A percentile compares a stretch with the other conserved stretches of the same genome.
Evolutionary conservation across 176 grass and related monocot species (phyloP).

Genomic region (Panicum miliaceum): DNA sequence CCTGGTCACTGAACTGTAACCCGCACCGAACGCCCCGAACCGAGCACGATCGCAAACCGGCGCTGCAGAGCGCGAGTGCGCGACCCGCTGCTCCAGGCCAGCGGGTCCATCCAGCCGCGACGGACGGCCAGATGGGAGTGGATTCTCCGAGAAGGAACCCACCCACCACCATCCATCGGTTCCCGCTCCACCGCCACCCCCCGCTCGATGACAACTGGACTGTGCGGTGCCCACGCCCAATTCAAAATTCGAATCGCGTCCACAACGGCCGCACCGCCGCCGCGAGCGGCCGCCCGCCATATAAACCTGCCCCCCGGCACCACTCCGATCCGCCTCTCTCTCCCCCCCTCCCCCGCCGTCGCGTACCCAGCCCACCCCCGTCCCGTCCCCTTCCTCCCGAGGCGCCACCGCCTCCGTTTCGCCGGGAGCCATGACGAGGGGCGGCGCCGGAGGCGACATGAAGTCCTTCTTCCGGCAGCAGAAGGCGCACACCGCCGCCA

Average conservation of each 20-base stretch:
- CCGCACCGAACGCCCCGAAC: too few species aligned
- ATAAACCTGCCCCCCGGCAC: not conserved
- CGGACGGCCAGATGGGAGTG: not conserved
- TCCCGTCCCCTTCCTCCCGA: not conserved
- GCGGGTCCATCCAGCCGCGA: too few species aligned
- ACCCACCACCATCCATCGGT: conserved; percentile 2
- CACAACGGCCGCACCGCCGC: conserved; percentile 17
- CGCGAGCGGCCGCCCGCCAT: not conserved
- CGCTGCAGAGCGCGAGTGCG: too few species aligned
- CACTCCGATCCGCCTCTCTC: not conserved
- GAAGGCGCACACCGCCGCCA: conserved; percentile 42
- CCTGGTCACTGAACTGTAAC: too few species aligned
- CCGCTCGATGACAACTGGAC: not conserved
- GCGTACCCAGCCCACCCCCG: not conserved
- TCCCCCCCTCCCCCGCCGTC: not conserved
- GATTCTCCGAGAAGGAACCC: not conserved
- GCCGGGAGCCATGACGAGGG: conserved; percentile 41
- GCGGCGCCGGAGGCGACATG: conserved; percentile 45
- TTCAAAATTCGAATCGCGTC: conserved; percentile 46
- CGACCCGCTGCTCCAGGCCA: too few species aligned
- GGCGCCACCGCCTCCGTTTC: too few species aligned
- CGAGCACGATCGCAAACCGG: too few species aligned
- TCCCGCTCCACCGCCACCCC: not conserved
- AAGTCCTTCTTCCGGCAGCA: conserved; percentile 73
- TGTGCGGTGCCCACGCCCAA: not conserved